Conservation (phyloP, 441 rosid species). For the Populus trichocarpa region DNA sequence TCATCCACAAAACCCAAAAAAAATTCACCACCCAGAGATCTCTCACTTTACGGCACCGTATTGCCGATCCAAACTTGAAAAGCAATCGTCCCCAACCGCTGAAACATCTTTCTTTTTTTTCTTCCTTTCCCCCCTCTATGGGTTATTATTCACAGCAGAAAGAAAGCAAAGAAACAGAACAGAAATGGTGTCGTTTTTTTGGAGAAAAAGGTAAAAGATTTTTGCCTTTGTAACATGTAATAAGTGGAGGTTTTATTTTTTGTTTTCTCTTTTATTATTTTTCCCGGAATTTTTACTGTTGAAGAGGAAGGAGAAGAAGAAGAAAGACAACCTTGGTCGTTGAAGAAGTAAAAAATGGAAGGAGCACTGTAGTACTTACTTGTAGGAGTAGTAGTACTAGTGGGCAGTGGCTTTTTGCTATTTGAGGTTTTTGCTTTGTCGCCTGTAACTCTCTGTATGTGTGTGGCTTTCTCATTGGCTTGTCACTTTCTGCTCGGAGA, state of each 20-base stretch:
- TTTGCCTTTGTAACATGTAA: neutral
- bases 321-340: neutral
- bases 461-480: constrained; percentile 36
- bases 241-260: neutral
- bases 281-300: neutral
- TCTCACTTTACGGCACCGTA: constrained; percentile 17
- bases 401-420: constrained; percentile 6
- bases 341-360: neutral
- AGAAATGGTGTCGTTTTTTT: neutral
- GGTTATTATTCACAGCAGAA: neutral
- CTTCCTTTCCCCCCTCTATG: neutral
- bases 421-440: constrained; percentile 14
- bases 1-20: constrained; percentile 24
- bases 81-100: constrained; percentile 28
- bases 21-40: constrained; percentile 7
- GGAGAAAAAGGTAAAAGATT: neutral
- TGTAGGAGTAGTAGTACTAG: neutral
- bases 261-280: neutral
- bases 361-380: neutral
- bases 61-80: constrained; percentile 23
- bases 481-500: constrained; percentile 35
- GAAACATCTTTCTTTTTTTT: constrained; percentile 26
- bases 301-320: neutral
- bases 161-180: neutral
- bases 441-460: neutral